phyloP scores from a whole-genome alignment of 2,329 filamentous ascomycete species.

The Alternaria arbusti region DNA sequence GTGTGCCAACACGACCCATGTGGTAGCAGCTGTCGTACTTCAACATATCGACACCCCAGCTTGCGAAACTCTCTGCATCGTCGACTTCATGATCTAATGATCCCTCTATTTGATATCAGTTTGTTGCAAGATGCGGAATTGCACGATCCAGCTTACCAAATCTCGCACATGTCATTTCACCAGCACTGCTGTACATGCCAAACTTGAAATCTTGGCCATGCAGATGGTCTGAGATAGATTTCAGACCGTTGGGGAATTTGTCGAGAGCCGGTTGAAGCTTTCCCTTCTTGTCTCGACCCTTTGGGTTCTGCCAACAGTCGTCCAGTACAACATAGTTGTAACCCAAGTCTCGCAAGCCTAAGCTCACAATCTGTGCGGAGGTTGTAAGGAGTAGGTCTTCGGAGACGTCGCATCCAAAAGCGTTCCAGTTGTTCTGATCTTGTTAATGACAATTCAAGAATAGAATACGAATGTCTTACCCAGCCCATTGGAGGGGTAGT shows the following conservation, averaged over 20 bases:
- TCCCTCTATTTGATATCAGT: constrained; percentile 10
- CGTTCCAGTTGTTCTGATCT: constrained; percentile 33
- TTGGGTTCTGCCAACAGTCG: constrained; percentile 62
- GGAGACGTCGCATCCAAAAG: constrained; percentile 36
- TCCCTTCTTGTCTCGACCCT: constrained; percentile 54
- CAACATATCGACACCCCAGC: constrained; percentile 45
- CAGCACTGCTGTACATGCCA: constrained; percentile 67
- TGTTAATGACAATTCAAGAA: not conserved
- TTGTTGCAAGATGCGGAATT: too few species aligned
- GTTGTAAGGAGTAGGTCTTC: constrained; percentile 36
- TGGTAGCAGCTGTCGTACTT: constrained; percentile 49
- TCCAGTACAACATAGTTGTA: constrained; percentile 63
- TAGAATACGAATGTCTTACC: constrained; percentile 6
- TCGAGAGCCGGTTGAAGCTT: constrained; percentile 53
- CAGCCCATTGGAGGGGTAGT: constrained; percentile 33
- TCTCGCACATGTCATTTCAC: constrained; percentile 60
- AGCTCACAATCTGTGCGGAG: constrained; percentile 27
- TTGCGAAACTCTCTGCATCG: constrained; percentile 35
- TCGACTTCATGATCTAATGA: constrained; percentile 34
- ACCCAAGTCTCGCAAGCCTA: constrained; percentile 37
- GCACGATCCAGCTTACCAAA: too few species aligned
- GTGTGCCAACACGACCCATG: constrained; percentile 35
- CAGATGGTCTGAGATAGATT: constrained; percentile 54
- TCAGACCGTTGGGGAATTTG: constrained; percentile 67
- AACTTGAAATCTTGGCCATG: constrained; percentile 61